Evolutionary conservation across 2,329 filamentous ascomycete genomes (phyloP), one percentile per base, ranked within the genome.

Genomic region (Apiospora arundinis): DNA sequence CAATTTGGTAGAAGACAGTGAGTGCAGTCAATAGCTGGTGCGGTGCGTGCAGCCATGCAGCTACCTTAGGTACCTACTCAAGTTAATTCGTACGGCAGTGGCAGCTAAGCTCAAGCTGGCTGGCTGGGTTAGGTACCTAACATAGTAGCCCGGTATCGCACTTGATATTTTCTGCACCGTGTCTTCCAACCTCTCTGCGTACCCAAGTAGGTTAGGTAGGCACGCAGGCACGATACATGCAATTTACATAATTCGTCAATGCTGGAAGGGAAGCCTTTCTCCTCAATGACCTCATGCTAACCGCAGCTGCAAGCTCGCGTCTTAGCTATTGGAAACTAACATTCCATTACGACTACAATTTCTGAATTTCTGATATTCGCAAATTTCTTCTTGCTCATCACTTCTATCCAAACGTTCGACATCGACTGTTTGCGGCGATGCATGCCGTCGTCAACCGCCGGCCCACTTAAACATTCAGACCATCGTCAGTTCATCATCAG

Each of bases 371-470:
- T 40, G 32, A 32, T 40, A 63, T 40, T 37, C 11, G 16, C 12
- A 1, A 45, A 45, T 16, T 40, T 63, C 28, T 5, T 63, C 32
- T 4, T 40, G 56, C 56, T 63, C 56, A 63, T 63, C 32, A 32
- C 32, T 32, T 32, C 32, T 63, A 63, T 9, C 56, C 28, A 63
- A 63, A 63, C 56, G 40, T 63, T 63, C 56, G 56, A 63, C 32
- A 63, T 63, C 56, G 56, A 40, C 56, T n/a, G 56, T 63, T 63
- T n/a, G 28, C 56, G 56, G 56, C 56, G 18, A 63, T 63, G 56
- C 11, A 5, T 23, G 56, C 56, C 52, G 52, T 37, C 56, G 56
- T 63, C 56, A 63, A 63, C 56, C 56, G 56, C 32, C 56, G 56
- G 28, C 32, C 56, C 56, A 63, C 56, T 63, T 63, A 63, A 63